Base-by-base conservation (phyloP, 345 rosid genomes). In the Barbarea vulgaris region DNA sequence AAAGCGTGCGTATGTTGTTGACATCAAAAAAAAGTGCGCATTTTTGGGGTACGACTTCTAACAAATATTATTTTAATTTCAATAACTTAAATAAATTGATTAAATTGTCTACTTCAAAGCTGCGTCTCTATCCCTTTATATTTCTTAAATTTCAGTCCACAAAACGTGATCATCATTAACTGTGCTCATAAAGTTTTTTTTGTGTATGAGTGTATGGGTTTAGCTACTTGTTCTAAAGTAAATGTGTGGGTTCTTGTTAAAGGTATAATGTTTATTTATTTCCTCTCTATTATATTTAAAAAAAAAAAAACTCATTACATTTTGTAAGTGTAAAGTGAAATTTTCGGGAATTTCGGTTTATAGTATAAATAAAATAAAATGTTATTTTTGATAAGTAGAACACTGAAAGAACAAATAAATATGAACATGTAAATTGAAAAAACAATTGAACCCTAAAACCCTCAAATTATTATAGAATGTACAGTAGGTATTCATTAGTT, bases 1-100 rank as follows among this genome's bases (percentile, higher is more conserved):
- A 28, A 68, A 53, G 74, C 69, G 64, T 76, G 74, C 74, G 50
- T 68, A 22, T 75, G 69, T 13, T 47, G 79, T 76, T 76, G 79
- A 51, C 79, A 76, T 60, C 1, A 19, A 30, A 9, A 34, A 63
- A 73, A 64, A 56, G 66, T 47, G 24, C 13, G 8, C 42, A 24
- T 55, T 31, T 64, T 22, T 33, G 19, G 9, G 25, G 10, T 75
- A 48, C 18, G 79, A 58, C 61, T 67, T 75, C 9, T 39, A 25
- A 46, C 27, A 64, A 21, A 74, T 44, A 44, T 34, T 73, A 12
- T 41, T 41, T 41, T 11, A 14, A 41, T 15, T 15, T 41, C 17
- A 41, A 5, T 41, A 14, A 33, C 31, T 6, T 11, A 30, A 13
- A 50, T 1, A 17, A 72, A 25, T 3, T 22, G 2, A 48, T 30